Percentiles rank a stretch among this genome's conserved stretches.
Conservation (phyloP, 129 eudicot genomes). For the Logfia minima region DNA sequence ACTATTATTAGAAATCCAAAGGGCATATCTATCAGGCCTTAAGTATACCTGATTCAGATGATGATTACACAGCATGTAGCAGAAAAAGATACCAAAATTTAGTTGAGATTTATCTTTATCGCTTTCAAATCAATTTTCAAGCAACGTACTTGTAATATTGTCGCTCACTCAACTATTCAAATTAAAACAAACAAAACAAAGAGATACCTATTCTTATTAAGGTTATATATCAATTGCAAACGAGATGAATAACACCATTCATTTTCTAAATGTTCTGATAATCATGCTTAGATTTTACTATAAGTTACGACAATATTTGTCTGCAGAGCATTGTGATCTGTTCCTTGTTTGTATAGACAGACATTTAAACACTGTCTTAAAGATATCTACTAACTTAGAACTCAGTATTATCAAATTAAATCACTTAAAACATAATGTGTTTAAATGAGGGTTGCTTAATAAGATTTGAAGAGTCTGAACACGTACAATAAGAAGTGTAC, state of each 20-base stretch:
- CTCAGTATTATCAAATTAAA: not conserved
- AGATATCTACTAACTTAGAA: not conserved
- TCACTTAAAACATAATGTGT: not conserved
- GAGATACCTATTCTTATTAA: not conserved
- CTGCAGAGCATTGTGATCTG: not conserved
- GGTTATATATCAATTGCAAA: not conserved
- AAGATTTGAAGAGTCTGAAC: not conserved
- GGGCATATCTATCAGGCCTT: not conserved
- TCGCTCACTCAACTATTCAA: not conserved
- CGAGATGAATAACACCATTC: not conserved
- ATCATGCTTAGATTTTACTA: not conserved
- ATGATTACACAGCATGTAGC: not conserved
- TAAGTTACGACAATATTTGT: not conserved
- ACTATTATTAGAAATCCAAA: not conserved
- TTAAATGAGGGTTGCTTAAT: not conserved
- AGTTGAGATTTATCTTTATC: not conserved
- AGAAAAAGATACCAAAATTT: not conserved
- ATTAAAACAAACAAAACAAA: not conserved
- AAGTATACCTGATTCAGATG: not conserved
- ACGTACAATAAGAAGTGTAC: no score
- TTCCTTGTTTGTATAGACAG: no score
- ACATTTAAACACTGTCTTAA: not conserved
- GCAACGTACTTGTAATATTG: not conserved
- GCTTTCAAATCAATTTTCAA: conserved; percentile 16
- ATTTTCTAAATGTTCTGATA: not conserved